A percentile compares a stretch with the other conserved stretches of the same genome.
These are phyloP conservation scores for Schwanniomyces polymorphus DNA, from an alignment of 805 yeast species.

Conservation along the genomic window DNA sequence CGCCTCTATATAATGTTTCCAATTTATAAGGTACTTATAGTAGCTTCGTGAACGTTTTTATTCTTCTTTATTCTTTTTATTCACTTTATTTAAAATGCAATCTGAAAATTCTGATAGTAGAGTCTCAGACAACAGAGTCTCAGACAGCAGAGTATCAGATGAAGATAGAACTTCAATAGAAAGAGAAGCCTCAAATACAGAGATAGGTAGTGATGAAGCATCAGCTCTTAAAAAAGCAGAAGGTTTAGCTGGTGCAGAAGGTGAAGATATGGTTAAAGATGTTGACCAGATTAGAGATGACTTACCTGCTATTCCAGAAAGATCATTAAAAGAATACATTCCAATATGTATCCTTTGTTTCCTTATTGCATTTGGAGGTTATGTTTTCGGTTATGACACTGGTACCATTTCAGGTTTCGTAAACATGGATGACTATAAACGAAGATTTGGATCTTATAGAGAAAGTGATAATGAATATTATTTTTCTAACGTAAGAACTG, in stretches of 20 bases:
- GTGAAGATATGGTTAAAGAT: background rate
- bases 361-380: constrained; percentile 72
- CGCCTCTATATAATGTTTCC: background rate
- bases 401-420: constrained; percentile 76
- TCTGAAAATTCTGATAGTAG: background rate
- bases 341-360: constrained; percentile 43
- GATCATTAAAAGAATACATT: constrained; percentile 26
- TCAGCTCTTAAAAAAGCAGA: background rate
- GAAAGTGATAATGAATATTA: constrained; percentile 37
- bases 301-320: constrained; percentile 18
- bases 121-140: background rate
- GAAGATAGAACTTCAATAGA: too few species aligned
- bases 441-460: constrained; percentile 48
- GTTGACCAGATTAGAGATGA: constrained; percentile 1
- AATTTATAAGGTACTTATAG: background rate
- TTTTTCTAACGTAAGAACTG: constrained; percentile 47
- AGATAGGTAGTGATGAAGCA: background rate
- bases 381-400: constrained; percentile 75
- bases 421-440: constrained; percentile 54
- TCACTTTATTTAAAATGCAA: background rate
- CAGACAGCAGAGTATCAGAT: background rate
- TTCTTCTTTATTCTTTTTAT: background rate
- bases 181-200: background rate
- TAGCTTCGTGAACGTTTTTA: background rate
- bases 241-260: background rate